phyloP scores from a whole-genome alignment of 352 stramenopile genomes.

The Globisporangium paroecandrum region DNA sequence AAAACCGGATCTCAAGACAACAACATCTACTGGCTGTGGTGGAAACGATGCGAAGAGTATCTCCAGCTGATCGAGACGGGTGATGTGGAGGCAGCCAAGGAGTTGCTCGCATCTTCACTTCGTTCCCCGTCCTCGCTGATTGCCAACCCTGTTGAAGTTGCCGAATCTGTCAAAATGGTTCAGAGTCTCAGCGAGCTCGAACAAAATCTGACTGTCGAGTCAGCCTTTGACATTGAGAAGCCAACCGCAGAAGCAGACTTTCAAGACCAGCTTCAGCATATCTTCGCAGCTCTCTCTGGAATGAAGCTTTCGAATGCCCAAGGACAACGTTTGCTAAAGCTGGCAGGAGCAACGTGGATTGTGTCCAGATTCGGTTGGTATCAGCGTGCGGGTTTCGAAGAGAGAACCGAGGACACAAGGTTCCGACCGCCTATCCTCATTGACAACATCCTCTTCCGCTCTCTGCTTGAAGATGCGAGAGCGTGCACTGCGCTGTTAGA shows the following conservation, averaged over 20 bases:
- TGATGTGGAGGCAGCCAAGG: neutral
- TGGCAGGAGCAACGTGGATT: constrained; percentile 47
- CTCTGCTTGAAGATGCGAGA: constrained; percentile 22
- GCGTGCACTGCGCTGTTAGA: constrained; percentile 31
- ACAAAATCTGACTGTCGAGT: neutral
- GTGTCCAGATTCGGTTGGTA: constrained; percentile 9
- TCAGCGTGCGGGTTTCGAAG: neutral
- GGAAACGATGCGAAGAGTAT: constrained; percentile 24
- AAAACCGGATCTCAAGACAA: constrained; percentile 22
- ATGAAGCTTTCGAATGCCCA: constrained; percentile 66
- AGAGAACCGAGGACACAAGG: neutral
- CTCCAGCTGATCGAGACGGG: constrained; percentile 1
- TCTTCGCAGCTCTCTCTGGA: constrained; percentile 21
- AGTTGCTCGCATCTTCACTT: constrained; percentile 4
- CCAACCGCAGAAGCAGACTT: neutral
- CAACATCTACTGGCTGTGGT: constrained; percentile 52
- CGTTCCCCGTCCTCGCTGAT: neutral
- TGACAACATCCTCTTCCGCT: constrained; percentile 18
- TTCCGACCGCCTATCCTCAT: neutral
- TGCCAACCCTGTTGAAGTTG: neutral
- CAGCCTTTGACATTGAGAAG: neutral
- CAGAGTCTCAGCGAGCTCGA: constrained; percentile 8
- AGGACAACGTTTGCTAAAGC: constrained; percentile 47
- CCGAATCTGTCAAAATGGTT: constrained; percentile 11
- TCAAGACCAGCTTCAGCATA: constrained; percentile 13